A percentile compares a stretch with the other conserved stretches of the same genome.
These are phyloP conservation scores for Ceratocystis eucalypticola DNA, from an alignment of 2,329 filamentous ascomycete genomes.

Conservation along the genomic window DNA sequence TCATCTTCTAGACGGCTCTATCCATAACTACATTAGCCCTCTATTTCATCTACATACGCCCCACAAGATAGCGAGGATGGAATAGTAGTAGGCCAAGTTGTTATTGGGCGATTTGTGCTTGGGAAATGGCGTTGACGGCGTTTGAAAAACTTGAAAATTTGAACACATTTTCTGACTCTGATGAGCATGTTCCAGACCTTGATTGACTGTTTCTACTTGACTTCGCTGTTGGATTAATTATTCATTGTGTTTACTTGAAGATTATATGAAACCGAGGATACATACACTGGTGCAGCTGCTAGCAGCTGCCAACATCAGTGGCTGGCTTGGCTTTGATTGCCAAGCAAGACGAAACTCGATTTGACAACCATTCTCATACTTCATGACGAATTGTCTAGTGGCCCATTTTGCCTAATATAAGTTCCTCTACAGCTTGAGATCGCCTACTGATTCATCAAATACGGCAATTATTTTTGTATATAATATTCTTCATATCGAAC, in stretches of 20 bases:
- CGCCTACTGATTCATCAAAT: background rate
- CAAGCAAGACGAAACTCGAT: background rate
- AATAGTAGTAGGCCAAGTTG: background rate
- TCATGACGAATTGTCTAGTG: background rate
- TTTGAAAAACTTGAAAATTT: conserved; percentile 5
- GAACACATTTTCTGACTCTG: conserved; percentile 7
- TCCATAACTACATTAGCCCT: background rate
- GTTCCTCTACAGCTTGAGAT: background rate
- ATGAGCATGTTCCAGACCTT: conserved; percentile 4
- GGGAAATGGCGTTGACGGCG: conserved; percentile 17
- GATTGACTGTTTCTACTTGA: background rate
- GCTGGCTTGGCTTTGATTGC: background rate
- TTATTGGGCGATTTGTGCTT: background rate
- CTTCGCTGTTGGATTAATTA: background rate
- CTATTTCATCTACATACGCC: background rate
- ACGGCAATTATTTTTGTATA: background rate
- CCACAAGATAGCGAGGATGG: background rate
- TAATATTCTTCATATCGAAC: background rate
- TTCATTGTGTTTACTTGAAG: background rate
- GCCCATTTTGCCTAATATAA: background rate
- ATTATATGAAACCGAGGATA: background rate
- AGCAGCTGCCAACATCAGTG: background rate
- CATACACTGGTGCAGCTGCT: background rate
- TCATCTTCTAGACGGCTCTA: conserved; percentile 1
- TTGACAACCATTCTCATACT: background rate